Evolutionary conservation across 2,329 filamentous ascomycete genomes (phyloP).

Genomic region (Colletotrichum lentis): DNA sequence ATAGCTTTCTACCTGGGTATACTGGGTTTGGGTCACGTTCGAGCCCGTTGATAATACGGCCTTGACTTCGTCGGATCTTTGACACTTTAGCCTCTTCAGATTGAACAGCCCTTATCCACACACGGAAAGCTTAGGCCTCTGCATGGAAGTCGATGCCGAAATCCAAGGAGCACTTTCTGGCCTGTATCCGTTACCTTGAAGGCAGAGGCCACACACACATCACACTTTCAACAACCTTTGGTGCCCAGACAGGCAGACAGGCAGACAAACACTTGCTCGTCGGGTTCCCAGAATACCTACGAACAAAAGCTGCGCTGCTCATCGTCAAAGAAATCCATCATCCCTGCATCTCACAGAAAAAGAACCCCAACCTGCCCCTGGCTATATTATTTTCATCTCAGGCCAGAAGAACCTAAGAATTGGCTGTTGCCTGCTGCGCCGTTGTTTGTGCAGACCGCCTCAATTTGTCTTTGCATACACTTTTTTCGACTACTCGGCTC

Average conservation of each 20-base stretch:
- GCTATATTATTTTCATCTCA: neutral
- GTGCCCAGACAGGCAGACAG: neutral
- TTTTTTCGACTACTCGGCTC: neutral
- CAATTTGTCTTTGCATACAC: neutral
- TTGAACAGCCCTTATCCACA: too few species aligned
- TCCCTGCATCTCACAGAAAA: neutral
- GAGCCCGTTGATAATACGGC: too few species aligned
- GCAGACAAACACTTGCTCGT: neutral
- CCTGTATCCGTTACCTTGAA: neutral
- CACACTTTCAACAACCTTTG: neutral
- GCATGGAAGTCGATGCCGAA: too few species aligned
- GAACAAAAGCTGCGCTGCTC: neutral
- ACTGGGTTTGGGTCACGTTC: too few species aligned
- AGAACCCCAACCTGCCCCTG: neutral
- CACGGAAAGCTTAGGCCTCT: too few species aligned
- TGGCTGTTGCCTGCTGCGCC: neutral
- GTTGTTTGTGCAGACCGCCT: neutral
- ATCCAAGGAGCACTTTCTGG: neutral
- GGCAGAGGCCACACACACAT: neutral
- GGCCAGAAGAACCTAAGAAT: neutral
- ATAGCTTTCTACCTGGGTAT: too few species aligned
- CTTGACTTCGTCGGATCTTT: too few species aligned
- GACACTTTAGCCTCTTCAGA: too few species aligned
- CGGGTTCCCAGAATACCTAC: neutral
- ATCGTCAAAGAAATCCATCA: neutral